Evolutionary conservation across 2,329 filamentous ascomycete species (phyloP).

Genomic region (Paraconiothyrium sp.): DNA sequence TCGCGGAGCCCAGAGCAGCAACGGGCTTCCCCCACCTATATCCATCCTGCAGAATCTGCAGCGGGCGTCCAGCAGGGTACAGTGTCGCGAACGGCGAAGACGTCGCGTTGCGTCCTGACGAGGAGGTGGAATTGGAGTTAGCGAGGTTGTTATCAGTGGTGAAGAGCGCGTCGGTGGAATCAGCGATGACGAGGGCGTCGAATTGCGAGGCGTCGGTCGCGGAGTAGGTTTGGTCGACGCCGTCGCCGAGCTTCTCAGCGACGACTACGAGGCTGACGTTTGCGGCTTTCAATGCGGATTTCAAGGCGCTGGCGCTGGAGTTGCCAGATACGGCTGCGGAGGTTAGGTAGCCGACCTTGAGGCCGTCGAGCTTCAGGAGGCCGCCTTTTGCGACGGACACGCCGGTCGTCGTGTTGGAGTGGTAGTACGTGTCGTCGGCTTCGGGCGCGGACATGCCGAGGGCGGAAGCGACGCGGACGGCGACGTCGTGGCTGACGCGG

Average conservation of each 20-base stretch:
- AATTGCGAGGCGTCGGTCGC: conserved; percentile 69
- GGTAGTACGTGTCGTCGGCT: conserved; percentile 72
- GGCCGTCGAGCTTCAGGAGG: conserved; percentile 68
- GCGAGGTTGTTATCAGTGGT: conserved; percentile 32
- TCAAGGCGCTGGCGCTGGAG: conserved; percentile 65
- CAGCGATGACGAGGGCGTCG: conserved; percentile 69
- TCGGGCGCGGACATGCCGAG: conserved; percentile 68
- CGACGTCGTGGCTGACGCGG: conserved; percentile 72
- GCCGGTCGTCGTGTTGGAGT: conserved; percentile 71
- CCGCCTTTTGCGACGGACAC: conserved; percentile 68
- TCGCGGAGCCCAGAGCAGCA: conserved; percentile 63
- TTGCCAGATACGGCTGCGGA: conserved; percentile 54
- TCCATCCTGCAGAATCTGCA: conserved; percentile 69
- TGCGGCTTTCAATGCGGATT: conserved; percentile 57
- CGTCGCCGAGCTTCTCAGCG: conserved; percentile 63
- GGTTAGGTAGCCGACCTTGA: conserved; percentile 72
- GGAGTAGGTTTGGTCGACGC: conserved; percentile 72
- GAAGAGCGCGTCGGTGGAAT: conserved; percentile 67
- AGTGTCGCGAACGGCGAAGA: conserved; percentile 58
- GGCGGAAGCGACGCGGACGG: conserved; percentile 69
- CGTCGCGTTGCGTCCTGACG: conserved; percentile 30
- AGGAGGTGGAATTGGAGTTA: conserved; percentile 39
- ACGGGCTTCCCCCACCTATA: conserved; percentile 78
- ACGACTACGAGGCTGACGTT: conserved; percentile 69
- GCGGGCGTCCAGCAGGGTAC: conserved; percentile 70